Base-by-base conservation (phyloP, 805 yeast species). In the Candida stauntonica region DNA sequence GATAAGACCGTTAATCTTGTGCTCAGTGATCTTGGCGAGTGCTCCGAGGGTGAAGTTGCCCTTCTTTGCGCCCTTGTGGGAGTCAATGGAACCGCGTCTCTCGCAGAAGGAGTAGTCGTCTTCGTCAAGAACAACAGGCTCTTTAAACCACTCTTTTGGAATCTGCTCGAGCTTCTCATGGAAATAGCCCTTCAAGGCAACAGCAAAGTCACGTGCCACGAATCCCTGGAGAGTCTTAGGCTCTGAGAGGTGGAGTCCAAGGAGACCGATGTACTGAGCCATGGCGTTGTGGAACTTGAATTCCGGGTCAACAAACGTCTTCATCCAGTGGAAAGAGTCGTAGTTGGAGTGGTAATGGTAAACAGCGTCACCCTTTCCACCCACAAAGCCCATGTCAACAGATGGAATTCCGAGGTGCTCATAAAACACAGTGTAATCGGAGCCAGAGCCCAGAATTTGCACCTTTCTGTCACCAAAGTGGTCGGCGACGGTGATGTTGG, bases 301-400 rank as follows among this genome's bases (percentile, higher is more conserved):
- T 0, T 72, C 78, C 12, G 82, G 80, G 53, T 82, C 89, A 20
- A 76, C 83, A 54, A 58, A 71, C 5, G 60, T 65, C 26, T 68
- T 66, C 81, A 82, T 79, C 91, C 91, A 83, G 46, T 76, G 66
- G 57, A 63, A 77, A 1, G 86, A 79, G 58, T 81, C 88, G 53
- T 79, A 83, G 55, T 79, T 77, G 14, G 89, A 81, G 55, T 83
- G 91, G 57, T 83, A 81, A 44, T 81, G 89, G 54, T 82, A 82
- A 7, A 81, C 75, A 0, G 87, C 68, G 35, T 78, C 82, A 7
- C 56, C 63, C 11, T 54, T 50, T 8, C 67, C 63, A 17, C 53
- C 52, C 15, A 51, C 58, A 53, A 80, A 83, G 0, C 81, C 83
- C 33, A 79, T 41, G 57, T 81, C 83, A n/a, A 73, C 61, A 0